Conservation (phyloP, 768 basidiomycete species). For the Mycena metata region DNA sequence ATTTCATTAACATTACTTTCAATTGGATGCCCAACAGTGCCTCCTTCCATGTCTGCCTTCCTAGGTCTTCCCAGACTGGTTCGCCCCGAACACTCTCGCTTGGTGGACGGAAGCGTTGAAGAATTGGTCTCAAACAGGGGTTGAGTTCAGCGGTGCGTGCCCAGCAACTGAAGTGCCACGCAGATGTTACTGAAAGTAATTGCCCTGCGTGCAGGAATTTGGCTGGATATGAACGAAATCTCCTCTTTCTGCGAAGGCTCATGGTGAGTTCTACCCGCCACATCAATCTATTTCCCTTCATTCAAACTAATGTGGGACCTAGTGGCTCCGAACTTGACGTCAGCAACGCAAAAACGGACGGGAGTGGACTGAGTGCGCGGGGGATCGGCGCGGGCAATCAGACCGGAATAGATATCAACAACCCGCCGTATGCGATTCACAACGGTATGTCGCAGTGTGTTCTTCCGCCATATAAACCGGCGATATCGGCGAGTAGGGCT, state of each 20-base stretch:
- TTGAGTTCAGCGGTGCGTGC: conserved; percentile 54
- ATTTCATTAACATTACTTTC: conserved; percentile 19
- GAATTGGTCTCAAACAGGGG: conserved; percentile 66
- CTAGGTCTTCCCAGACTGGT: conserved; percentile 74
- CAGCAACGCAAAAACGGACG: conserved; percentile 56
- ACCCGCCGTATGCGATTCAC: conserved; percentile 78
- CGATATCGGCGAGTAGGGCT: conserved; percentile 24
- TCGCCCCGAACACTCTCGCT: conserved; percentile 61
- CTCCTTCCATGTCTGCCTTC: conserved; percentile 41
- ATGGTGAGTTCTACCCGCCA: conserved; percentile 52
- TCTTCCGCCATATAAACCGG: conserved; percentile 16
- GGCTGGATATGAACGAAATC: conserved; percentile 79
- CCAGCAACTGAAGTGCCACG: conserved; percentile 1
- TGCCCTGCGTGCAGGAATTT: conserved; percentile 62
- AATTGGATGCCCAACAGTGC: conserved; percentile 22
- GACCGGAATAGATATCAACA: conserved; percentile 63
- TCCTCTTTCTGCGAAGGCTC: conserved; percentile 74
- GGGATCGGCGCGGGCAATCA: conserved; percentile 66
- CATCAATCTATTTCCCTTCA: conserved; percentile 29
- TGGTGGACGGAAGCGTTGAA: conserved; percentile 74
- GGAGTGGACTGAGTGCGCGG: conserved; percentile 51
- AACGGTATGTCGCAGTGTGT: conserved; percentile 61
- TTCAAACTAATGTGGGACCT: conserved; percentile 28
- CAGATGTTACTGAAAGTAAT: conserved; percentile 28
- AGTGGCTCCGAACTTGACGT: conserved; percentile 71